phyloP scores from a whole-genome alignment of 495 filamentous ascomycete genomes.

The Neurospora sp. region DNA sequence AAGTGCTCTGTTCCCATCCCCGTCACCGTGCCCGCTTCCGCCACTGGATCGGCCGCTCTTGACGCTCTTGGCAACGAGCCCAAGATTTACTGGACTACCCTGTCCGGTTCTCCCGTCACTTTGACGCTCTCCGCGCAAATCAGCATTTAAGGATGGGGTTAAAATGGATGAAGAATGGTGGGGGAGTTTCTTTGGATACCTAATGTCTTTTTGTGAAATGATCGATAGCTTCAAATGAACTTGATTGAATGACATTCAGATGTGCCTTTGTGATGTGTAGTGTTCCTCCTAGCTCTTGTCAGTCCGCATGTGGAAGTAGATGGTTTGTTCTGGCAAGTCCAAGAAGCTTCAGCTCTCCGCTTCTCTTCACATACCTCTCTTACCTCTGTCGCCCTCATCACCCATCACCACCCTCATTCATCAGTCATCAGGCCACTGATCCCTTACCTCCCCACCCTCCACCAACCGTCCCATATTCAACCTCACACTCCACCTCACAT shows the following conservation, averaged over 20 bases:
- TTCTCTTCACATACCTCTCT: not conserved
- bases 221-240: not conserved
- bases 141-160: not conserved
- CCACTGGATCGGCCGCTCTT: slow-evolving; percentile 30
- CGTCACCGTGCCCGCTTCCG: slow-evolving; percentile 43
- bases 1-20: slow-evolving; percentile 42
- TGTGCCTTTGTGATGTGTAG: not conserved
- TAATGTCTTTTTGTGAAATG: not conserved
- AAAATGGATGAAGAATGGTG: not conserved
- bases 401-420: slow-evolving; percentile 9
- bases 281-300: not conserved
- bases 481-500: slow-evolving; percentile 34
- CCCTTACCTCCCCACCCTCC: slow-evolving; percentile 20
- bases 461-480: slow-evolving; percentile 31
- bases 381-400: too few relatives aligned
- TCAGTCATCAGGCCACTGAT: slow-evolving; percentile 33
- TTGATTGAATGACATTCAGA: not conserved
- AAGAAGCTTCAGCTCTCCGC: too few relatives aligned
- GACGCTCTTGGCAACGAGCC: slow-evolving; percentile 52
- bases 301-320: not conserved
- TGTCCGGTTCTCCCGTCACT: slow-evolving; percentile 42
- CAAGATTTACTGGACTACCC: slow-evolving; percentile 47
- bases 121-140: slow-evolving; percentile 29
- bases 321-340: not conserved
- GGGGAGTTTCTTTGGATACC: not conserved